Percentiles rank a stretch among this genome's conserved stretches.
These are phyloP conservation scores for Hypoxylon sp. DNA, from an alignment of 2,329 filamentous ascomycete species.

Conservation along the genomic window DNA sequence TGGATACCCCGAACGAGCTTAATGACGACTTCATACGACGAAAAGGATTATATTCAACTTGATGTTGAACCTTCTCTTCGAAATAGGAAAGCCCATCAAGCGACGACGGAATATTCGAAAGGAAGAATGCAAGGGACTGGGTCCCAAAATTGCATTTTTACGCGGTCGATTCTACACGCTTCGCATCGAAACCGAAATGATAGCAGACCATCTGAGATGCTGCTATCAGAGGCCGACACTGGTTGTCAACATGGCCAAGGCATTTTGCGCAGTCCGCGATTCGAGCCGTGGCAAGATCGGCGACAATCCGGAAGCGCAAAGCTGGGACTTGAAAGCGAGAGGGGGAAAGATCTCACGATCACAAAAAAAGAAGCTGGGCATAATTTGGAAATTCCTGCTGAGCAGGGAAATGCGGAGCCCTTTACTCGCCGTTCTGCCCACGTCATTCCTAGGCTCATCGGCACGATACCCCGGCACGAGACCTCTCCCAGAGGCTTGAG, in stretches of 20 bases:
- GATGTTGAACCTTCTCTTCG: constrained; percentile 53
- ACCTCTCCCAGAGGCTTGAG: constrained; percentile 41
- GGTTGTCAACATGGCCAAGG: constrained; percentile 52
- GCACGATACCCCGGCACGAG: constrained; percentile 31
- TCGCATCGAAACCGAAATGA: constrained; percentile 48
- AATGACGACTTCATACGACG: constrained; percentile 62
- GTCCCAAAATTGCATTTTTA: constrained; percentile 45
- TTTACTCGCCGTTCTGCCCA: constrained; percentile 51
- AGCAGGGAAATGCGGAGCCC: constrained; percentile 51
- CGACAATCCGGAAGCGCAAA: constrained; percentile 44
- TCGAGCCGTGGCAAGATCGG: constrained; percentile 52
- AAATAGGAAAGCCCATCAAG: constrained; percentile 49
- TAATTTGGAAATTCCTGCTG: constrained; percentile 50
- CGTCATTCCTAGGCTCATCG: constrained; percentile 44
- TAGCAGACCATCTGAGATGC: constrained; percentile 49
- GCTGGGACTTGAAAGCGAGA: constrained; percentile 49
- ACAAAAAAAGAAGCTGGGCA: constrained; percentile 52
- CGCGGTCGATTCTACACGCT: constrained; percentile 49
- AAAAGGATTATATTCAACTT: constrained; percentile 54
- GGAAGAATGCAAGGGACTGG: constrained; percentile 49
- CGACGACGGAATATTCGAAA: constrained; percentile 48
- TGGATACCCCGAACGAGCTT: constrained; percentile 53
- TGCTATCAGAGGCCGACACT: constrained; percentile 51
- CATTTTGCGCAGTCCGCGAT: constrained; percentile 43
- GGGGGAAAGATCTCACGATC: constrained; percentile 53